phyloP scores from a whole-genome alignment of 306 rosid species.

The Fragaria nilgerrensis region DNA sequence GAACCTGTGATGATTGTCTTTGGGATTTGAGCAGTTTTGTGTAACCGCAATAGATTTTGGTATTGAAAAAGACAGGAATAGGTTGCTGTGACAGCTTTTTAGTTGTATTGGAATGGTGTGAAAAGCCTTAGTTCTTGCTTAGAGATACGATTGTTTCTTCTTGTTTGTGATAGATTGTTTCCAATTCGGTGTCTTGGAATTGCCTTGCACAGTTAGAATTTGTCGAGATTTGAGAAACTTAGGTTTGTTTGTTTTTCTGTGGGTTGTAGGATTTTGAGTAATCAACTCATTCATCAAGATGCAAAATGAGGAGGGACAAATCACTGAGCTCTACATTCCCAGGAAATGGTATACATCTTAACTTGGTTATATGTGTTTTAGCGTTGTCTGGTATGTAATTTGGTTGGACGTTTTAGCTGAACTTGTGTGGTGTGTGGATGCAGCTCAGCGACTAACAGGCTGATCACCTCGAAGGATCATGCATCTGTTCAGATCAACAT shows the following conservation, averaged over 20 bases:
- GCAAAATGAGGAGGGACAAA: constrained; percentile 62
- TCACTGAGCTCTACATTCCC: constrained; percentile 67
- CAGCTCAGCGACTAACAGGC: constrained; percentile 68
- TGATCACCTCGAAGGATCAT: constrained; percentile 67
- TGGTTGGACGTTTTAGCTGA: neutral
- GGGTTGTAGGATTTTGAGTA: constrained; percentile 6
- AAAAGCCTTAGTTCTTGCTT: too few species aligned
- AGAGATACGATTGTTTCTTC: neutral
- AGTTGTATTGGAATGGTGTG: neutral
- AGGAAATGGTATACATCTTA: constrained; percentile 48
- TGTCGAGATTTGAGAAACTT: neutral
- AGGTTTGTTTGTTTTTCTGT: neutral
- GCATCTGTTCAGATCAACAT: constrained; percentile 66
- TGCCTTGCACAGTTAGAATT: neutral
- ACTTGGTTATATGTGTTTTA: neutral
- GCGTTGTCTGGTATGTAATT: neutral
- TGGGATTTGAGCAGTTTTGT: neutral
- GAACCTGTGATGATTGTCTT: neutral
- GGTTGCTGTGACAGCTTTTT: neutral
- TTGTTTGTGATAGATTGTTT: neutral
- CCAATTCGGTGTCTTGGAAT: neutral
- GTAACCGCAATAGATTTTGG: neutral
- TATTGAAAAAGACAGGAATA: neutral
- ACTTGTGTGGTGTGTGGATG: neutral
- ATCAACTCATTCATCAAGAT: constrained; percentile 21